Base-by-base conservation (phyloP, 805 yeast species). In the Monosporozyma yasuniensis region DNA sequence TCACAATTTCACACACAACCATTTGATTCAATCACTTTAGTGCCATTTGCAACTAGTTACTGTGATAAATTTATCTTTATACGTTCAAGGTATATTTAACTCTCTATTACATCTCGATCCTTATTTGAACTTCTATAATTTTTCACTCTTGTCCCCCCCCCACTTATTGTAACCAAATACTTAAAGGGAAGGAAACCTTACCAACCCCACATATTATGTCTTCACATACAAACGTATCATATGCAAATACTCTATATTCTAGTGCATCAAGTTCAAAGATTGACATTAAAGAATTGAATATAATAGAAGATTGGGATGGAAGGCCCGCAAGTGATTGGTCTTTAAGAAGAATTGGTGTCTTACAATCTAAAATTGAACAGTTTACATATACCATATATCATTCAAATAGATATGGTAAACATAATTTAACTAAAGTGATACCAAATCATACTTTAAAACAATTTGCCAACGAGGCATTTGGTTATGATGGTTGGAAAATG, bases 401-500 rank as follows among this genome's bases (percentile, higher is more conserved):
- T 39, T 56, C 52, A 37, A 58, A 52, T 32, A 51, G 58, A 25
- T 60, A 56, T 38, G 65, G 65, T 10, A 61, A 60, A 52, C 60
- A 56, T 41, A 54, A 58, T 47, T 32, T 64, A 12, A 53, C 63
- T 4, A 58, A 54, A 41, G 52, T 64, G 44, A 61, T 72, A 16
- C 72, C 76, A 0, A 56, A 63, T 4, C 64, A 68, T 50, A 52
- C 54, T 19, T 57, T 76, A 3, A 57, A 74, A 7, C 61, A 62
- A 12, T 60, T 72, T 50, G 79, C 80, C 1, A 79, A 79, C 51
- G 77, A 74, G 37, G 62, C 72, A 0, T 79, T 78, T 63, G 84
- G 83, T 0, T 76, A 66, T 57, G 70, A 77, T 52, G 84, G 84
- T 8, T 80, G 84, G 84, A 70, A 73, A 6, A 67, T 76, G 30